Percentiles rank a stretch among this genome's conserved stretches.
Evolutionary conservation across 208 protist species (phyloP).

Genomic region (Pavlovales sp.): DNA sequence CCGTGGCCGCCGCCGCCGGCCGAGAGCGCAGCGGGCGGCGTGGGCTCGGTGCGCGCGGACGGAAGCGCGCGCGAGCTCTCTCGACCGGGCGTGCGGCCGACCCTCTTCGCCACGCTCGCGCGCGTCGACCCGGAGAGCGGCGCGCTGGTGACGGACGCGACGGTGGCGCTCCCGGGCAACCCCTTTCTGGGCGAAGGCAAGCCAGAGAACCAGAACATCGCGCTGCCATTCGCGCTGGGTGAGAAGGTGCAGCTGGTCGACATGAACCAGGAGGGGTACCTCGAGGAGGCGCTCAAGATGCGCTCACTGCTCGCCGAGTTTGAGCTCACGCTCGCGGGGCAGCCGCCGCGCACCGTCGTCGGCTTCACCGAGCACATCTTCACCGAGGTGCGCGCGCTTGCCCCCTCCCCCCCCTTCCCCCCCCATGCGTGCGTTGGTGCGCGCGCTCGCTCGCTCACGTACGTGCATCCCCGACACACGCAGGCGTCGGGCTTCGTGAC

Average conservation of each 20-base stretch:
- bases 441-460: too few species aligned
- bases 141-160: neutral
- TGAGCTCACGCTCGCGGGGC: neutral
- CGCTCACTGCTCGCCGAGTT: slow-evolving; percentile 38
- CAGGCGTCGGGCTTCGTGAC: slow-evolving; percentile 38
- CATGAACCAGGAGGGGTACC: slow-evolving; percentile 52
- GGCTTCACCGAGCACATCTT: slow-evolving; percentile 57
- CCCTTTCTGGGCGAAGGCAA: slow-evolving; percentile 56
- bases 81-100: too few species aligned
- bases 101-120: neutral
- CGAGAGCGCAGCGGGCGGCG: too few species aligned
- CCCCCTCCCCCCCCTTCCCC: too few species aligned
- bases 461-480: too few species aligned
- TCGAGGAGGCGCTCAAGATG: slow-evolving; percentile 58
- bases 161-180: slow-evolving; percentile 49
- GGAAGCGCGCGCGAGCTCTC: neutral
- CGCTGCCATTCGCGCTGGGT: slow-evolving; percentile 49
- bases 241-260: slow-evolving; percentile 53
- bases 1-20: neutral
- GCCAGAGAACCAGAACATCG: slow-evolving; percentile 56
- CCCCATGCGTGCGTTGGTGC: too few species aligned
- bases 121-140: neutral
- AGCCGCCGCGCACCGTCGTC: slow-evolving; percentile 47
- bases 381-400: slow-evolving; percentile 23
- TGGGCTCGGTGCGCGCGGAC: too few species aligned